phyloP scores from a whole-genome alignment of 139 green algal species.

The Zygnema circumcarinatum region DNA sequence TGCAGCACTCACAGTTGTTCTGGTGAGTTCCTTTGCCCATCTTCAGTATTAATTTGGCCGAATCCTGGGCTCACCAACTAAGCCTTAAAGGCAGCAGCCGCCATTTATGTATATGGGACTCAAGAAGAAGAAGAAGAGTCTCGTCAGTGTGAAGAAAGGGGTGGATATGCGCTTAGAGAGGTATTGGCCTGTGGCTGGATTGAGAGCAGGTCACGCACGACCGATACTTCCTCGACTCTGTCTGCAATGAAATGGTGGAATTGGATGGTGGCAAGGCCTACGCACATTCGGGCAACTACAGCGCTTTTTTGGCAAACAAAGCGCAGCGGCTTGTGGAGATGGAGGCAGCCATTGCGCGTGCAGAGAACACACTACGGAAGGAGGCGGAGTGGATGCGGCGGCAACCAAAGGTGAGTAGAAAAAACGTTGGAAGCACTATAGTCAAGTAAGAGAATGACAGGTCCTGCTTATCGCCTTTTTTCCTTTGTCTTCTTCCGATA shows the following conservation, averaged over 20 bases:
- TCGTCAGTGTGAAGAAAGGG: too few relatives aligned
- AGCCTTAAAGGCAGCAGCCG: too few relatives aligned
- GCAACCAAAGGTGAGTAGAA: constrained; percentile 71
- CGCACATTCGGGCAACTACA: constrained; percentile 56
- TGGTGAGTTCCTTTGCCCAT: constrained; percentile 63
- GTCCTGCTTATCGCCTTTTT: too few relatives aligned
- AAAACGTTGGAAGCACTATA: background rate
- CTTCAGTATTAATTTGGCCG: too few relatives aligned
- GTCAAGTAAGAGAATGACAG: too few relatives aligned
- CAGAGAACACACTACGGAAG: constrained; percentile 70
- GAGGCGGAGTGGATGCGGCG: constrained; percentile 83
- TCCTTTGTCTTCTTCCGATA: too few relatives aligned
- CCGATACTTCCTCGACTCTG: constrained; percentile 75
- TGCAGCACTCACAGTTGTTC: constrained; percentile 68
- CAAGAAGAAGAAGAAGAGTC: too few relatives aligned
- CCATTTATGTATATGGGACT: too few relatives aligned
- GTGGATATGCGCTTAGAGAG: too few relatives aligned
- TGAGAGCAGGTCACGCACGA: constrained; percentile 72
- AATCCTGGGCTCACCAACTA: too few relatives aligned
- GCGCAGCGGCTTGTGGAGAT: constrained; percentile 38
- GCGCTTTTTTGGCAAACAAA: constrained; percentile 65
- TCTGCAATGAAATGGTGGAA: constrained; percentile 76
- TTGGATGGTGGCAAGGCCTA: constrained; percentile 69
- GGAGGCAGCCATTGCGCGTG: constrained; percentile 62
- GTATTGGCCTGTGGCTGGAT: too few relatives aligned